Percentiles rank a stretch among this genome's conserved stretches.
Evolutionary conservation across 2,329 filamentous ascomycete species (phyloP).

Genomic region (Tolypocladium guangdongense): DNA sequence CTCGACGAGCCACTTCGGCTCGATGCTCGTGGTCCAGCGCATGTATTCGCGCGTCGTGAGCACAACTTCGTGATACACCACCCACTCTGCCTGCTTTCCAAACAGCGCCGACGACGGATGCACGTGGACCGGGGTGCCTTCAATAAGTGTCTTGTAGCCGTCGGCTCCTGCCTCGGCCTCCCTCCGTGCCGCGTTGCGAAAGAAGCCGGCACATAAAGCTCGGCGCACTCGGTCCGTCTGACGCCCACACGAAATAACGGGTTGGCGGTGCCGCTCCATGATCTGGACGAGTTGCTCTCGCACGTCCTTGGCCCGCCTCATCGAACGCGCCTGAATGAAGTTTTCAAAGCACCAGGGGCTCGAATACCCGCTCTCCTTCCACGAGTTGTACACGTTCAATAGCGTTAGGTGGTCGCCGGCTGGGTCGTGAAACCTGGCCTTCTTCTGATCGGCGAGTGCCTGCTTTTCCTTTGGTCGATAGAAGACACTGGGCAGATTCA

Average conservation of each 20-base stretch:
- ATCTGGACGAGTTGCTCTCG: slow-evolving; percentile 86
- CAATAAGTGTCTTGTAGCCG: slow-evolving; percentile 96
- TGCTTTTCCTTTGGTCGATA: slow-evolving; percentile 98
- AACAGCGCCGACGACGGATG: slow-evolving; percentile 89
- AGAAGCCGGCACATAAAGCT: slow-evolving; percentile 87
- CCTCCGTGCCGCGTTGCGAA: slow-evolving; percentile 88
- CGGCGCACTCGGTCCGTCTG: slow-evolving; percentile 81
- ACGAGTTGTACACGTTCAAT: slow-evolving; percentile 94
- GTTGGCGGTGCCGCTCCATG: slow-evolving; percentile 82
- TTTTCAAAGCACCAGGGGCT: slow-evolving; percentile 96
- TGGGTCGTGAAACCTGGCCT: slow-evolving; percentile 92
- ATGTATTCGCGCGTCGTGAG: slow-evolving; percentile 97
- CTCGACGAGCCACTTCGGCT: slow-evolving; percentile 89
- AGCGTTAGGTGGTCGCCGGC: slow-evolving; percentile 90
- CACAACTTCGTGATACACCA: slow-evolving; percentile 85
- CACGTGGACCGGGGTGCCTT: slow-evolving; percentile 89
- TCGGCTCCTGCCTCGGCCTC: slow-evolving; percentile 90
- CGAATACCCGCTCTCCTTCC: slow-evolving; percentile 75
- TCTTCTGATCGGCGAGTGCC: slow-evolving; percentile 91
- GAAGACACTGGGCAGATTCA: slow-evolving; percentile 81
- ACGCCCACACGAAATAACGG: slow-evolving; percentile 72
- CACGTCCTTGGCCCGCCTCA: slow-evolving; percentile 84
- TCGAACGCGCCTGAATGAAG: slow-evolving; percentile 85
- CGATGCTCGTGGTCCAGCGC: slow-evolving; percentile 86
- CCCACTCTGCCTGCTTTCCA: slow-evolving; percentile 92